These are phyloP conservation scores for Metschnikowia hibisci DNA, from an alignment of 805 yeast species.

Conservation along the genomic window DNA sequence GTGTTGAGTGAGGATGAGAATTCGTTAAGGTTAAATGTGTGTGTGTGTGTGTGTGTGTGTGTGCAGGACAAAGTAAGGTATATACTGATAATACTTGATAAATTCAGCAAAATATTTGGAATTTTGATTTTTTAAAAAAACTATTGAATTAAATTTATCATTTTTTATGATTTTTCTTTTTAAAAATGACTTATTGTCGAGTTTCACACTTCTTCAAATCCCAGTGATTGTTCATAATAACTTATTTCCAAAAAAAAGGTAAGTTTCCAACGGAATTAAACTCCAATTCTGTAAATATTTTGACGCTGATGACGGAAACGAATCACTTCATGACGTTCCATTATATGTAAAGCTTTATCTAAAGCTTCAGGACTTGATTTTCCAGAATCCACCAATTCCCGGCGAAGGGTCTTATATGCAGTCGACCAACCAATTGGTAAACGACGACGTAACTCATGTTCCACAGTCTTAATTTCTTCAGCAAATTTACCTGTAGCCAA, in stretches of 20 bases:
- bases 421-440: conserved; percentile 97
- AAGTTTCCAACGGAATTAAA: too few species aligned
- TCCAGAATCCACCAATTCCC: conserved; percentile 72
- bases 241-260: too few species aligned
- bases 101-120: too few species aligned
- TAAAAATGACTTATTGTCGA: too few species aligned
- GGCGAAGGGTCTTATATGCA: conserved; percentile 73
- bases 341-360: conserved; percentile 73
- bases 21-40: neutral
- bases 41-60: conserved; percentile 1
- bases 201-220: too few species aligned
- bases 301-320: conserved; percentile 72
- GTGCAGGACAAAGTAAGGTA: neutral
- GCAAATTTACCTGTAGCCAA: conserved; percentile 55
- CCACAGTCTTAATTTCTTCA: conserved; percentile 73
- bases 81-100: too few species aligned
- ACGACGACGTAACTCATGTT: conserved; percentile 80
- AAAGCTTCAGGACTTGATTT: conserved; percentile 65
- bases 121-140: too few species aligned
- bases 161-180: too few species aligned
- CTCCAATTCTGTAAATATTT: conserved; percentile 17
- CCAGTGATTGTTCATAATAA: too few species aligned
- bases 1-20: conserved; percentile 1
- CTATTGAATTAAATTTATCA: too few species aligned
- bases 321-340: conserved; percentile 85